These are phyloP conservation scores for Pseudogymnoascus sp. DNA, from an alignment of 2,329 filamentous ascomycete genomes.

Conservation along the genomic window DNA sequence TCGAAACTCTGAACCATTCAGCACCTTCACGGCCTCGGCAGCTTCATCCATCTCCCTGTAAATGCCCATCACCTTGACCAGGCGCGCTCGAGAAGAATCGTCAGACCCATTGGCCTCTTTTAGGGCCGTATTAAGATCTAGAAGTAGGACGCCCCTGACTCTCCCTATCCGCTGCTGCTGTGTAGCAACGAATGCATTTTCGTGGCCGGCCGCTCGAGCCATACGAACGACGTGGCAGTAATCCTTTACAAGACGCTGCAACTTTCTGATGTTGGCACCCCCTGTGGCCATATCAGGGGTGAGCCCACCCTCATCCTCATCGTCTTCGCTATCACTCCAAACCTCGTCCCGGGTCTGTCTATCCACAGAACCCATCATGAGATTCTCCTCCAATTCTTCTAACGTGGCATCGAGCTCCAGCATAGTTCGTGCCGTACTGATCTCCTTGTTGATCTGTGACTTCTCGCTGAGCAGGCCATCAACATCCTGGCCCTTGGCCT, in stretches of 20 bases:
- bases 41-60: slow-evolving; percentile 57
- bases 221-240: slow-evolving; percentile 50
- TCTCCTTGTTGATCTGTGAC: slow-evolving; percentile 52
- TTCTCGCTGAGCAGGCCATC: slow-evolving; percentile 59
- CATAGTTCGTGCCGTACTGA: slow-evolving; percentile 56
- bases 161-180: slow-evolving; percentile 50
- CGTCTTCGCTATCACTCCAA: slow-evolving; percentile 35
- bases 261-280: slow-evolving; percentile 25
- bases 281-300: slow-evolving; percentile 25
- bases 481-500: slow-evolving; percentile 57
- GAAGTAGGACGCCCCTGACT: slow-evolving; percentile 54
- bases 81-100: slow-evolving; percentile 33
- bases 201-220: slow-evolving; percentile 42
- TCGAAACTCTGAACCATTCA: slow-evolving; percentile 23
- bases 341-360: slow-evolving; percentile 22
- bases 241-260: slow-evolving; percentile 51
- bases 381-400: slow-evolving; percentile 53
- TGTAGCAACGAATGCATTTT: slow-evolving; percentile 57
- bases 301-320: slow-evolving; percentile 30
- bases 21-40: slow-evolving; percentile 50
- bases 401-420: slow-evolving; percentile 62
- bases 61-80: slow-evolving; percentile 51
- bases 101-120: slow-evolving; percentile 45
- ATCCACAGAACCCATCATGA: slow-evolving; percentile 45
- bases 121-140: slow-evolving; percentile 58